Evolutionary conservation across 352 stramenopile species (phyloP).

Genomic region (Aphanomyces stellatus): DNA sequence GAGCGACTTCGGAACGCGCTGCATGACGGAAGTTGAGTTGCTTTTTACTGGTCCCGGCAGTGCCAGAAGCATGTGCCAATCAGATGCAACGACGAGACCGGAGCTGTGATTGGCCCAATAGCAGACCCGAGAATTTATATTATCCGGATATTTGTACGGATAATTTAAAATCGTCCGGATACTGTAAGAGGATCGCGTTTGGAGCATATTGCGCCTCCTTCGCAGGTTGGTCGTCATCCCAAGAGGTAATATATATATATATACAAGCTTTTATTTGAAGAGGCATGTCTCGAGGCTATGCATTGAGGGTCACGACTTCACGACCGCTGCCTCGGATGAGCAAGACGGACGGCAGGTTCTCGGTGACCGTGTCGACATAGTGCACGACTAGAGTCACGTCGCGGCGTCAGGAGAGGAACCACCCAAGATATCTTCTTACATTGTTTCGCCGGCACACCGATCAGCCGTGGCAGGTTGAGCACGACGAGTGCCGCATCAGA

Average conservation of each 20-base stretch:
- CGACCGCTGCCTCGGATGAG: slow-evolving; percentile 17
- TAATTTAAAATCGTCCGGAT: too few relatives aligned
- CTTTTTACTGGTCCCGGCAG: slow-evolving; percentile 2
- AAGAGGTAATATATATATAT: not conserved
- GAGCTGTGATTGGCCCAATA: too few relatives aligned
- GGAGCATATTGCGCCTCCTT: too few relatives aligned
- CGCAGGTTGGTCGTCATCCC: not conserved
- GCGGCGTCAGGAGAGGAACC: not conserved
- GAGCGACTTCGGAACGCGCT: slow-evolving; percentile 1
- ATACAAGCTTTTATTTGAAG: not conserved
- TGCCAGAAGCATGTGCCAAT: not conserved
- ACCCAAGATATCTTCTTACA: not conserved
- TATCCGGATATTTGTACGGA: slow-evolving; percentile 8
- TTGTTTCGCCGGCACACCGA: not conserved
- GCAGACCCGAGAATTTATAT: not conserved
- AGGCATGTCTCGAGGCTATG: not conserved
- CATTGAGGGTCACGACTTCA: slow-evolving; percentile 16
- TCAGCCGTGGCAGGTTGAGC: slow-evolving; percentile 16
- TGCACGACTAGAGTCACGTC: slow-evolving; percentile 4
- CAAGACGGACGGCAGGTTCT: not conserved
- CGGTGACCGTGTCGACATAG: slow-evolving; percentile 15
- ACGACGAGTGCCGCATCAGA: slow-evolving; percentile 5
- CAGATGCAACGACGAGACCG: not conserved
- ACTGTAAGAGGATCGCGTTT: too few relatives aligned
- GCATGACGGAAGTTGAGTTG: slow-evolving; percentile 15